phyloP scores from a whole-genome alignment of 2,329 filamentous ascomycete genomes.

The Diaporthe humulicola region DNA sequence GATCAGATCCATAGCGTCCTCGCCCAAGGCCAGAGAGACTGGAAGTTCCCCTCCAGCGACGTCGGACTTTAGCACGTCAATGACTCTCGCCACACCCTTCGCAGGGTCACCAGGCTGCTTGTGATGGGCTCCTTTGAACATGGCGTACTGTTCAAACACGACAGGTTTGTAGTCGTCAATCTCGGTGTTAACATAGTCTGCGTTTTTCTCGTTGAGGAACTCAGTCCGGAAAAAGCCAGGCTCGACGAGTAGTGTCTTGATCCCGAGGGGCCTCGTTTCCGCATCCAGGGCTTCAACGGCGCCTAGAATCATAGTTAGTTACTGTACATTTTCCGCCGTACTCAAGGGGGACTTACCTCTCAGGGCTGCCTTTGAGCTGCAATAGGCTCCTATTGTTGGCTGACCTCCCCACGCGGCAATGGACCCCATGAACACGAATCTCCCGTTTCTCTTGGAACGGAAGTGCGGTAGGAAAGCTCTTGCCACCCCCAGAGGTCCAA shows the following conservation, averaged over 20 bases:
- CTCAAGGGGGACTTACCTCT: background rate
- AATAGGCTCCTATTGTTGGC: background rate
- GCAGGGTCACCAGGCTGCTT: constrained; percentile 68
- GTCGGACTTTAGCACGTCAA: constrained; percentile 57
- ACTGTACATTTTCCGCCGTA: background rate
- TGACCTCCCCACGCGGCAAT: background rate
- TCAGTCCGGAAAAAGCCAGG: constrained; percentile 67
- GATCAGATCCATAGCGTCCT: background rate
- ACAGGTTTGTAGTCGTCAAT: background rate
- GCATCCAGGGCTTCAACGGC: background rate
- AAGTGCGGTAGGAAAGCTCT: background rate
- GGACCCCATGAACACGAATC: background rate
- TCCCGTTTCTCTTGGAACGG: background rate
- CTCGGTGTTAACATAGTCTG: constrained; percentile 44
- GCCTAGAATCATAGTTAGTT: background rate
- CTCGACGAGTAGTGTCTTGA: constrained; percentile 54
- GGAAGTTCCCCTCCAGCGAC: background rate
- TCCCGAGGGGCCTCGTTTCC: background rate
- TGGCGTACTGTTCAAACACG: constrained; percentile 44
- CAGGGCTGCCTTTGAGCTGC: background rate
- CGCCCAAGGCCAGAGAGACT: background rate
- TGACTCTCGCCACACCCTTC: constrained; percentile 65
- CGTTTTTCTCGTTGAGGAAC: constrained; percentile 56
- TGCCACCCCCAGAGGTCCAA: background rate
- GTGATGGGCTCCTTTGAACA: constrained; percentile 54